Evolutionary conservation across 192 early-diverging fungal genomes (phyloP).

Genomic region (Coemansia erecta): DNA sequence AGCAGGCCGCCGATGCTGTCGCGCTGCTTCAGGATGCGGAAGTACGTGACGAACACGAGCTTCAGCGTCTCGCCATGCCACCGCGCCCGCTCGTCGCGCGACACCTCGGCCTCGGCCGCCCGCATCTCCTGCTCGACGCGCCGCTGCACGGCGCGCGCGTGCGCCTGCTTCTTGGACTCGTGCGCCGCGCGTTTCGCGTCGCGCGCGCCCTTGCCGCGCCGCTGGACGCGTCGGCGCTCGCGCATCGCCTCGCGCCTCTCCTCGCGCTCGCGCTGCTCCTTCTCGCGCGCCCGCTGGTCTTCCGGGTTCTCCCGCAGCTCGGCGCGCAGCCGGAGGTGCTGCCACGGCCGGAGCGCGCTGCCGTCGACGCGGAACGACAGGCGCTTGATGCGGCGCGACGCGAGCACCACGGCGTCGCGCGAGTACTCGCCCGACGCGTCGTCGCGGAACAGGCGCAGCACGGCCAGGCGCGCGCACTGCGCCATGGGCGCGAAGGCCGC

Average conservation of each 20-base stretch:
- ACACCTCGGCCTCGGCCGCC: constrained; percentile 87
- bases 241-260: constrained; percentile 42
- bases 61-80: constrained; percentile 93
- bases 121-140: constrained; percentile 58
- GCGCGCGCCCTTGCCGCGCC: constrained; percentile 34
- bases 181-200: constrained; percentile 59
- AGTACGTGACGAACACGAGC: constrained; percentile 90
- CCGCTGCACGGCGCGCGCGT: constrained; percentile 50
- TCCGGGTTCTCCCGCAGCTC: constrained; percentile 65
- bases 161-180: constrained; percentile 73
- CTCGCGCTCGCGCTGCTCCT: constrained; percentile 49
- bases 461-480: constrained; percentile 70
- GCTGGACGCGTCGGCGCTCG: constrained; percentile 1
- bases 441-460: constrained; percentile 73
- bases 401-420: constrained; percentile 82
- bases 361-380: constrained; percentile 71
- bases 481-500: constrained; percentile 60
- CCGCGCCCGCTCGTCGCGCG: constrained; percentile 77
- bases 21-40: constrained; percentile 88
- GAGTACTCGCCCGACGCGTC: constrained; percentile 87
- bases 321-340: constrained; percentile 79
- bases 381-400: constrained; percentile 82
- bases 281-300: constrained; percentile 55
- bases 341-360: constrained; percentile 67
- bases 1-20: constrained; percentile 63